Evolutionary conservation across 148 eudicot genomes (phyloP).

Genomic region (Rhododendron griersonianum): DNA sequence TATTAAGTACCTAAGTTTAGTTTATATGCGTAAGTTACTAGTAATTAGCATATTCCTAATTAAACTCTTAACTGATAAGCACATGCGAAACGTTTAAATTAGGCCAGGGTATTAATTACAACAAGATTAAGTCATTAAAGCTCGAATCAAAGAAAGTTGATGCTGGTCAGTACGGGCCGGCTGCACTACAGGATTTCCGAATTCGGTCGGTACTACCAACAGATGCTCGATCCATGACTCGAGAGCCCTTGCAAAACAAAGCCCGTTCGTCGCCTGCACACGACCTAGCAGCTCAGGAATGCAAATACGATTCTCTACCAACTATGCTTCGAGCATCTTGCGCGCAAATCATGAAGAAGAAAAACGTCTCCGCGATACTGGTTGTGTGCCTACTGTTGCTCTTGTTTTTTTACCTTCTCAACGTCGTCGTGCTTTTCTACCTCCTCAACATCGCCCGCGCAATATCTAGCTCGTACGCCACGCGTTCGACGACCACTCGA

Average conservation of each 20-base stretch:
- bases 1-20: not conserved
- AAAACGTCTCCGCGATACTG: not conserved
- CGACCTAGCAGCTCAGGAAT: too few relatives aligned
- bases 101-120: not conserved
- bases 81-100: not conserved
- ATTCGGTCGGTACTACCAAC: not conserved
- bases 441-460: constrained; percentile 7
- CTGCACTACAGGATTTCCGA: too few relatives aligned
- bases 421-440: constrained; percentile 6
- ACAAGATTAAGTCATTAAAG: not conserved
- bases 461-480: constrained; percentile 2
- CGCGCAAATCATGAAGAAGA: constrained; percentile 8
- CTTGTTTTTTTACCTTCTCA: constrained; percentile 9
- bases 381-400: not conserved
- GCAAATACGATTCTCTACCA: too few relatives aligned
- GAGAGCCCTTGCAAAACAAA: too few relatives aligned
- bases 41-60: not conserved
- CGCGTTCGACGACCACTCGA: not conserved
- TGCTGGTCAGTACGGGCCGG: not conserved
- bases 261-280: too few relatives aligned
- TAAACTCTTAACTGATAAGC: not conserved
- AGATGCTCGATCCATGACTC: not conserved
- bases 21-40: not conserved
- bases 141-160: not conserved
- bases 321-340: constrained; percentile 4